Evolutionary conservation across 2,329 filamentous ascomycete species (phyloP).

Genomic region (Epicoccum sorghinum): DNA sequence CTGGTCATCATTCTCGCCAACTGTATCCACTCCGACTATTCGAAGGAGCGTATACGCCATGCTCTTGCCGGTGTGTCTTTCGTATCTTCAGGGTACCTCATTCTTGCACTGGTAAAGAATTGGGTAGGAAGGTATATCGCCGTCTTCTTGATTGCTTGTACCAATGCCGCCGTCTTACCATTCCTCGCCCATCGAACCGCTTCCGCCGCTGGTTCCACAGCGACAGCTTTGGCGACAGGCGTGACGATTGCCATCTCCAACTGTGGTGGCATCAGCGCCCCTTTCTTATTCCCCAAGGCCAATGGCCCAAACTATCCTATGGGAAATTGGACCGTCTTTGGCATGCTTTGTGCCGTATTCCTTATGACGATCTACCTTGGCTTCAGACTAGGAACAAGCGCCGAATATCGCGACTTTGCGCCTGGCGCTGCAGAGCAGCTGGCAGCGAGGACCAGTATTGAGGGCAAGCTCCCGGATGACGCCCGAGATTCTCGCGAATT

Average conservation of each 20-base stretch:
- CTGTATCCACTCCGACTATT: conserved; percentile 30
- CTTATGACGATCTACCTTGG: conserved; percentile 28
- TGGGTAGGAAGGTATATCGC: conserved; percentile 31
- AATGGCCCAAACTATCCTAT: conserved; percentile 28
- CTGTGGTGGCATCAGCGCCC: conserved; percentile 29
- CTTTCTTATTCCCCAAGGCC: conserved; percentile 24
- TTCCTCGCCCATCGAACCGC: conserved; percentile 30
- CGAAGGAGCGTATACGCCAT: conserved; percentile 29
- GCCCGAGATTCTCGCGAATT: conserved; percentile 16
- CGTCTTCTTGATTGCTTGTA: conserved; percentile 30
- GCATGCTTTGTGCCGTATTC: conserved; percentile 24
- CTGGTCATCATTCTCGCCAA: conserved; percentile 55
- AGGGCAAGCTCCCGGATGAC: conserved; percentile 22
- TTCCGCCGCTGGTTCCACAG: conserved; percentile 28
- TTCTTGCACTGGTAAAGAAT: conserved; percentile 25
- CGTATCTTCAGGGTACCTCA: conserved; percentile 27
- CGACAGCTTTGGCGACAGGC: conserved; percentile 29
- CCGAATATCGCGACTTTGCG: conserved; percentile 30
- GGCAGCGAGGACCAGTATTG: conserved; percentile 19
- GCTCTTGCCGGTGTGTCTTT: conserved; percentile 22
- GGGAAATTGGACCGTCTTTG: conserved; percentile 33
- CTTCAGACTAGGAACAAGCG: conserved; percentile 26
- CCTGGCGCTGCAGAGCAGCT: conserved; percentile 28
- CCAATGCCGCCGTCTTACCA: conserved; percentile 28
- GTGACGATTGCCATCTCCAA: conserved; percentile 31